phyloP scores from a whole-genome alignment of 805 yeast genomes.

The Candida chilensis region DNA sequence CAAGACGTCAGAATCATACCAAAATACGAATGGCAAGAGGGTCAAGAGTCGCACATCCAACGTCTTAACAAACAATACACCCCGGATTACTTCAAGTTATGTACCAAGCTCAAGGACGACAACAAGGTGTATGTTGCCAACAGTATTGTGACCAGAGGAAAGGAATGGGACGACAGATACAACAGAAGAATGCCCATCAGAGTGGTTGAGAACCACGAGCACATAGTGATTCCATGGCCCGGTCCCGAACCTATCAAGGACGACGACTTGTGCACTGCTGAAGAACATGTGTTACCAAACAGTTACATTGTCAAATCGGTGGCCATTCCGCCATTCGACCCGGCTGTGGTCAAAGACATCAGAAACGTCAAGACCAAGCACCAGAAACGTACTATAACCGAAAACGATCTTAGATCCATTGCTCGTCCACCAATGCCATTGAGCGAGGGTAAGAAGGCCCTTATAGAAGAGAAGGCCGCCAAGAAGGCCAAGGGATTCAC shows the following conservation, averaged over 20 bases:
- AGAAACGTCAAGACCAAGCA: constrained; percentile 73
- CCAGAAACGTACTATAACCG: constrained; percentile 44
- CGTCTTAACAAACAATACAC: constrained; percentile 60
- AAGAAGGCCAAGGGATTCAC: constrained; percentile 33
- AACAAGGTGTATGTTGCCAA: constrained; percentile 72
- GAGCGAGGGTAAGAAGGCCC: constrained; percentile 52
- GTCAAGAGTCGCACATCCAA: constrained; percentile 63
- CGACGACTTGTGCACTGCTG: constrained; percentile 47
- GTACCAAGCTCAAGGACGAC: constrained; percentile 67
- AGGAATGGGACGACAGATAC: constrained; percentile 66
- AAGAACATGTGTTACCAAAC: constrained; percentile 54
- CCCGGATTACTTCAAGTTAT: constrained; percentile 56
- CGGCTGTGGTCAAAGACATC: constrained; percentile 52
- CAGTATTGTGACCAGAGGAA: constrained; percentile 56
- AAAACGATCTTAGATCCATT: constrained; percentile 51
- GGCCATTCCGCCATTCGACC: constrained; percentile 61
- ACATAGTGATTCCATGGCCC: constrained; percentile 86
- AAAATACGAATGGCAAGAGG: constrained; percentile 59
- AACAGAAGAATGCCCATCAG: constrained; percentile 71
- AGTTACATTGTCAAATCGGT: constrained; percentile 67
- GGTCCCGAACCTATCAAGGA: constrained; percentile 52
- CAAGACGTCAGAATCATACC: constrained; percentile 60
- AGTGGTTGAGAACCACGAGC: constrained; percentile 60
- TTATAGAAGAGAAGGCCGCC: constrained; percentile 42
- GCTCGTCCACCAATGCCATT: constrained; percentile 74